Base-by-base conservation (phyloP, 2,329 filamentous ascomycete species). In the Escovopsis sp. region DNA sequence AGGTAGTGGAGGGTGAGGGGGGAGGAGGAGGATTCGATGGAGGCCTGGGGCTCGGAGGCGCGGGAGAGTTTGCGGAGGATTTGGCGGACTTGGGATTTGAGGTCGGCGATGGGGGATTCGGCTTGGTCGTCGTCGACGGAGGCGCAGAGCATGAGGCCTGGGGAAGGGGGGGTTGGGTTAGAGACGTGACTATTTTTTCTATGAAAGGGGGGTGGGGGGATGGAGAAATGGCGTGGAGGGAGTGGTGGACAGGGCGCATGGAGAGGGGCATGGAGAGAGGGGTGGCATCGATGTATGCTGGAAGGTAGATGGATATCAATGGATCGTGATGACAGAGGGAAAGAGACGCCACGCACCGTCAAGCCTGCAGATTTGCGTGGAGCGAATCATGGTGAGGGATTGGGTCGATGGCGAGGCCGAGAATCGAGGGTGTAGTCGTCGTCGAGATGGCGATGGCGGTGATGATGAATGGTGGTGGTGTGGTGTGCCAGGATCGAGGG, bases 81-180 rank as follows among this genome's bases (percentile, higher is more conserved):
- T 56, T 92, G 78, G 60, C 93, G 92, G 37, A 86, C 77, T 57
- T 96, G 87, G 43, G 71, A 69, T 61, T 96, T 96, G 62, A 92
- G 79, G 56, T 96, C 86, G 47, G 72, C 66, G 48, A 96, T 76
- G 51, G 85, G 72, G 45, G 73, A 63, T 53, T 88, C 80, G 46
- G 79, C 72, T 50, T 58, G 75, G 52, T 85, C 81, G 56, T 94
- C 86, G 59, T 96, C 90, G 49, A 94, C 84, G 2, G 87, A 94
- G 40, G 88, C 88, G 53, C 86, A 88, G 47, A 98, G 74, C 70
- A 93, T 87, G 45, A 96, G 74, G 70, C 88, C 87, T 94, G 50
- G 36, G 25, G 36, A 21, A 13, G 8, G 10, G 34, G 19, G 37
- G 31, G 16, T 30, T 19, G 19, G 19, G 19, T 21, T 5, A 21